phyloP scores from a whole-genome alignment of 768 basidiomycete species.

The Lactarius quietus region DNA sequence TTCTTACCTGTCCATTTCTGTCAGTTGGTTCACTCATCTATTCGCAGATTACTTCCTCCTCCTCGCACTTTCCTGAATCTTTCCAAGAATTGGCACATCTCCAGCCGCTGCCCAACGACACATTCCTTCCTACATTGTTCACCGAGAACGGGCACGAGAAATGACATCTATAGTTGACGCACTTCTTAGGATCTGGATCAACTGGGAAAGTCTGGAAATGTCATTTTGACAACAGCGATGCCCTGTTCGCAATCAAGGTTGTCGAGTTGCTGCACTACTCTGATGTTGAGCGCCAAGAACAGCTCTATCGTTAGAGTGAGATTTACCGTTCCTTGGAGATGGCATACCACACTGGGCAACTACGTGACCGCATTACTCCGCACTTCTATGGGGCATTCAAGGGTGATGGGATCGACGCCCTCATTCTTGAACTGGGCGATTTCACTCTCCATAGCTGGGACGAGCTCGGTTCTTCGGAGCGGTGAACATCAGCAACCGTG shows the following conservation, averaged over 20 bases:
- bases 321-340: background rate
- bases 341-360: background rate
- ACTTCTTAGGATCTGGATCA: background rate
- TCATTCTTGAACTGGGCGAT: too few relatives aligned
- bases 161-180: background rate
- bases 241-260: too few relatives aligned
- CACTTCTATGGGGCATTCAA: too few relatives aligned
- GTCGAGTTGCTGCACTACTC: too few relatives aligned
- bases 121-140: background rate
- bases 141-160: background rate
- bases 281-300: too few relatives aligned
- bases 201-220: slow-evolving; percentile 6
- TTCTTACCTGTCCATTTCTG: background rate
- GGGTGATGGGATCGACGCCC: too few relatives aligned
- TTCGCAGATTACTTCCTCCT: background rate
- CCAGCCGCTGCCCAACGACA: background rate
- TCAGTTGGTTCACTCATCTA: background rate
- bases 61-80: background rate
- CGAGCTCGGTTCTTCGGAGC: too few relatives aligned
- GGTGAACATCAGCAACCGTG: too few relatives aligned
- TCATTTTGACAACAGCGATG: background rate
- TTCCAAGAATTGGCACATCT: background rate
- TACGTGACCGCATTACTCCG: background rate
- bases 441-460: too few relatives aligned
- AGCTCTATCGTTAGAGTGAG: too few relatives aligned